phyloP scores from a whole-genome alignment of 257 asterid genomes.

The Paulownia fortunei region DNA sequence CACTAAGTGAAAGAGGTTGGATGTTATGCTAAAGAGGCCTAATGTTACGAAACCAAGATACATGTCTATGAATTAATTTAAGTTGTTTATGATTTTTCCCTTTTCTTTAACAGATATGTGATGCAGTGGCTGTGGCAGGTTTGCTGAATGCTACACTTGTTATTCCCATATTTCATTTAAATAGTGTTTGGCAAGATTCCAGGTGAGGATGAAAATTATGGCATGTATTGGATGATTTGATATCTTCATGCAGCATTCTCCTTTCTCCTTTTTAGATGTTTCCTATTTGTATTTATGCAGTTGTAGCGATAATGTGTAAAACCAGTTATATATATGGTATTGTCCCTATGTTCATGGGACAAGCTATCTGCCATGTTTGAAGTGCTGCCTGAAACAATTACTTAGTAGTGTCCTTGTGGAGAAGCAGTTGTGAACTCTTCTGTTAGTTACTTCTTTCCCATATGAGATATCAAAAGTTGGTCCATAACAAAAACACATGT shows the following conservation, averaged over 20 bases:
- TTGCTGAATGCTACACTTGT: conserved; percentile 97
- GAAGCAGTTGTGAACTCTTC: no score
- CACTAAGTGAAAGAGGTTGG: background rate
- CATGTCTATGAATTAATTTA: background rate
- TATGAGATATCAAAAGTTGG: no score
- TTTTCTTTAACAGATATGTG: conserved; percentile 78
- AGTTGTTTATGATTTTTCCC: conserved; percentile 17
- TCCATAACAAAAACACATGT: no score
- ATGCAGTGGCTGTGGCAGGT: conserved; percentile 98
- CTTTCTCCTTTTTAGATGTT: background rate
- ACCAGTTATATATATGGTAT: background rate
- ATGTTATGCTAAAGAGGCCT: background rate
- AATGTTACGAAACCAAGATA: background rate
- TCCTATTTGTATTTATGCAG: background rate
- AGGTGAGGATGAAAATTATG: conserved; percentile 57
- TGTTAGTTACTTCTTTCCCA: no score
- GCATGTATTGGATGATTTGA: background rate
- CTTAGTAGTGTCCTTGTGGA: no score
- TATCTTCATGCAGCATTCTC: conserved; percentile 17
- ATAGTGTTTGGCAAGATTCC: conserved; percentile 98
- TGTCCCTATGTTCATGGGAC: no score
- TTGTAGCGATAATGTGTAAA: background rate
- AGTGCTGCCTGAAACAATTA: no score
- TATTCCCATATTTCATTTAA: conserved; percentile 95
- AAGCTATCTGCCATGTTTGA: no score